Evolutionary conservation across 768 basidiomycete genomes (phyloP).

Genomic region (Amanita exitialis): DNA sequence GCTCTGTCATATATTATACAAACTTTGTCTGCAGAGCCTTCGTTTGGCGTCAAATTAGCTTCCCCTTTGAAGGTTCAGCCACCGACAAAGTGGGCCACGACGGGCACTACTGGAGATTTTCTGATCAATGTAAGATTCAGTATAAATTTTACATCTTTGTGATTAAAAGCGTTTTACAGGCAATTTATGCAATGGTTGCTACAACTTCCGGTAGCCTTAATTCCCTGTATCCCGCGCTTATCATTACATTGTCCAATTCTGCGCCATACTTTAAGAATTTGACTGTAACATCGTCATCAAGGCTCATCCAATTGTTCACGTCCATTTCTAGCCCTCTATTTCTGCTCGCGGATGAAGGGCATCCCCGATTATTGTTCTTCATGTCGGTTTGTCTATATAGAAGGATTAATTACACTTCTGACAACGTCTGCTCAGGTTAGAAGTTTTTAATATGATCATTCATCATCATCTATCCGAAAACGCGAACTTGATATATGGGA

Average conservation of each 20-base stretch:
- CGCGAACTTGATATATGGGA: constrained; percentile 79
- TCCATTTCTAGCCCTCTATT: constrained; percentile 89
- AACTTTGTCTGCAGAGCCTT: constrained; percentile 75
- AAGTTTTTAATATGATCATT: constrained; percentile 83
- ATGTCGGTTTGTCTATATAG: constrained; percentile 35
- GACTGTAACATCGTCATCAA: constrained; percentile 70
- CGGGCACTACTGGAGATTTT: constrained; percentile 77
- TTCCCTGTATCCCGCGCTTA: constrained; percentile 84
- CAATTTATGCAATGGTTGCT: constrained; percentile 83
- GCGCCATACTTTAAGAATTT: constrained; percentile 82
- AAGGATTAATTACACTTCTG: neutral
- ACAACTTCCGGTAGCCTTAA: constrained; percentile 76
- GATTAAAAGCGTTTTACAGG: constrained; percentile 31
- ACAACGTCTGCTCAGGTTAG: constrained; percentile 44
- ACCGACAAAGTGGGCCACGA: constrained; percentile 67
- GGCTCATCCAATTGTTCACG: constrained; percentile 80
- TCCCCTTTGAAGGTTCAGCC: constrained; percentile 53
- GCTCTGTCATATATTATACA: constrained; percentile 89
- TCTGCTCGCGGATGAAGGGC: constrained; percentile 88
- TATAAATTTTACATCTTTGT: neutral
- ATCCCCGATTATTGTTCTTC: constrained; percentile 87
- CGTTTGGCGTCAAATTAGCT: constrained; percentile 65
- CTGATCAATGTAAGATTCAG: constrained; percentile 61
- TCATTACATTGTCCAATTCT: constrained; percentile 82
- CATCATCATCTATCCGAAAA: constrained; percentile 74